Conservation (phyloP, 192 early-diverging fungal species). For the Podila horticola region DNA sequence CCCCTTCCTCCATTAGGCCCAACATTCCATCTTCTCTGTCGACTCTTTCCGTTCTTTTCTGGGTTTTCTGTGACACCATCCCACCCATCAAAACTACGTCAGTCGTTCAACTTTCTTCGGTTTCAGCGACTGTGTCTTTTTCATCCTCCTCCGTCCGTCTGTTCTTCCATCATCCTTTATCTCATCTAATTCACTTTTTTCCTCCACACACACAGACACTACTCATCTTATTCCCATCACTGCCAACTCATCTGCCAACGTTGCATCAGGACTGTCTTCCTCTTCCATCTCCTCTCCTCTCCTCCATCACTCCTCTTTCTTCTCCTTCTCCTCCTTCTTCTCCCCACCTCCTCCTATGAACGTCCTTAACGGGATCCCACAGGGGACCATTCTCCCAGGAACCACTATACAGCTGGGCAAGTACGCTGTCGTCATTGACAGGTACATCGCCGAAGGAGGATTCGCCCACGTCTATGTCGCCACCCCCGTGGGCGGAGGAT, state of each 20-base stretch:
- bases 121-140: constrained; percentile 5
- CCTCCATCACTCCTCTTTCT: background rate
- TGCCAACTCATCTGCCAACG: background rate
- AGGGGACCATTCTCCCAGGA: constrained; percentile 67
- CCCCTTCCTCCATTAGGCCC: background rate
- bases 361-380: constrained; percentile 10
- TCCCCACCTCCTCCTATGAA: constrained; percentile 23
- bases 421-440: constrained; percentile 71
- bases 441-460: constrained; percentile 86
- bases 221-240: background rate
- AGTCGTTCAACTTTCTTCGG: too few species aligned
- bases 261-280: background rate
- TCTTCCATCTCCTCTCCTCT: background rate
- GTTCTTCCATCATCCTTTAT: background rate
- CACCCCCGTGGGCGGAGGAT: constrained; percentile 51
- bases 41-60: background rate
- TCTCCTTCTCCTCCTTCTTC: background rate
- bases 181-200: background rate
- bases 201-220: background rate
- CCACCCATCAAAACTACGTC: background rate
- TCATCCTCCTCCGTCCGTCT: background rate
- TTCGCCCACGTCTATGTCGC: constrained; percentile 94
- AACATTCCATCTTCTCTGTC: background rate
- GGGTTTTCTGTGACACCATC: background rate
- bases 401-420: constrained; percentile 67